phyloP scores from a whole-genome alignment of 1,284 basidiomycete genomes.

The Austroboletus niveus region DNA sequence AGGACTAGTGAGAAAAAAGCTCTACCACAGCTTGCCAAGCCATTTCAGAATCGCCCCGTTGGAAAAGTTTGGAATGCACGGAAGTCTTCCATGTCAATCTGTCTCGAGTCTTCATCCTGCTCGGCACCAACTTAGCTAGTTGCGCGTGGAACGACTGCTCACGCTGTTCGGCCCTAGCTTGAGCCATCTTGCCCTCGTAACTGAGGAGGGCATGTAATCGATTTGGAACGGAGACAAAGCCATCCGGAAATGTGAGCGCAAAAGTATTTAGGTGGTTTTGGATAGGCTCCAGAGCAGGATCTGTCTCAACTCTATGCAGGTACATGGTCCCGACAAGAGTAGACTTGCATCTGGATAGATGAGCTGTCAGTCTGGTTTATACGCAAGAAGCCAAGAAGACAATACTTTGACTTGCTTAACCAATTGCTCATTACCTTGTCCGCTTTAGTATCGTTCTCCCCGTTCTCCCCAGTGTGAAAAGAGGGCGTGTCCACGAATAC shows the following conservation, averaged over 20 bases:
- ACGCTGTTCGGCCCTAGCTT: neutral
- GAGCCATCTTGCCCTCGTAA: neutral
- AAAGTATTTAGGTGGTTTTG: constrained; percentile 15
- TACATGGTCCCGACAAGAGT: constrained; percentile 16
- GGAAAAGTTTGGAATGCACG: constrained; percentile 3
- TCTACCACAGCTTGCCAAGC: constrained; percentile 16
- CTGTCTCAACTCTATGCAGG: constrained; percentile 14
- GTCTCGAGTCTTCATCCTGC: neutral
- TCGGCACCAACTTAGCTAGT: neutral
- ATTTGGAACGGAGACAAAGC: neutral
- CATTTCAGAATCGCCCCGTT: neutral
- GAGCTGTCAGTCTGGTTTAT: neutral
- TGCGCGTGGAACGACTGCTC: neutral
- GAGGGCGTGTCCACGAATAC: constrained; percentile 24
- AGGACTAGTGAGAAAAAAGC: constrained; percentile 4
- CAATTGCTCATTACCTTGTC: constrained; percentile 1
- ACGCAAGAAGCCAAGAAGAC: neutral
- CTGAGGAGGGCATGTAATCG: constrained; percentile 15
- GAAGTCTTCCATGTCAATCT: constrained; percentile 3
- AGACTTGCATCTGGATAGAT: constrained; percentile 11
- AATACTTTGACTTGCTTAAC: constrained; percentile 13
- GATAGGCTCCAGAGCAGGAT: neutral
- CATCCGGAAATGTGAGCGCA: constrained; percentile 1
- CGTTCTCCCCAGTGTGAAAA: constrained; percentile 1
- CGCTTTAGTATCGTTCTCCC: neutral